Conservation (phyloP, 108 stramenopile species). For the Pseudonitzschia multiseries region DNA sequence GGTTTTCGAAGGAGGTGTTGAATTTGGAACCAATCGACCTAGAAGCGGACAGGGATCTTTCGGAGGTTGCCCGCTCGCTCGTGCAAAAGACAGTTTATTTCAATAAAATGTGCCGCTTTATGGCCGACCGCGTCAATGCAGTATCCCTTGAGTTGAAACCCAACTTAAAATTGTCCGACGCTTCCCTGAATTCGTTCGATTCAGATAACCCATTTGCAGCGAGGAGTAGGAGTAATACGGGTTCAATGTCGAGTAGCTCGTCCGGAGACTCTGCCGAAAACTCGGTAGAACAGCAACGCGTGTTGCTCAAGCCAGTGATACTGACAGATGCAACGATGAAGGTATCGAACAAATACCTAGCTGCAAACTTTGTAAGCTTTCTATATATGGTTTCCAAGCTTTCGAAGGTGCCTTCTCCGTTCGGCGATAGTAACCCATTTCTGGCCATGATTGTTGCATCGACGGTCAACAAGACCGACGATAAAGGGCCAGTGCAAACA, state of each 20-base stretch:
- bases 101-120: slow-evolving; percentile 52
- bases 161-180: background rate
- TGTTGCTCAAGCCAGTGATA: slow-evolving; percentile 29
- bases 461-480: slow-evolving; percentile 12
- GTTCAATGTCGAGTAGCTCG: background rate
- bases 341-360: slow-evolving; percentile 39
- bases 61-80: slow-evolving; percentile 13
- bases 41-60: slow-evolving; percentile 12
- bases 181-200: background rate
- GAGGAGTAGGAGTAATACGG: too few relatives aligned
- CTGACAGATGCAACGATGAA: slow-evolving; percentile 23
- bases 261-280: slow-evolving; percentile 1
- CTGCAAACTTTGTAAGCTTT: slow-evolving; percentile 71
- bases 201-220: background rate
- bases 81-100: slow-evolving; percentile 55
- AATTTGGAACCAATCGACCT: background rate
- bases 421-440: slow-evolving; percentile 55
- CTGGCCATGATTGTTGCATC: slow-evolving; percentile 40
- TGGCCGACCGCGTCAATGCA: slow-evolving; percentile 41
- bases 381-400: slow-evolving; percentile 46
- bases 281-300: slow-evolving; percentile 29
- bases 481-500: slow-evolving; percentile 2
- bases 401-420: slow-evolving; percentile 49
- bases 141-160: slow-evolving; percentile 13
- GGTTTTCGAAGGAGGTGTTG: slow-evolving; percentile 28